A percentile compares a stretch with the other conserved stretches of the same genome.
phyloP scores from a whole-genome alignment of 2,329 filamentous ascomycete genomes.

The Cryphonectria naterciae region DNA sequence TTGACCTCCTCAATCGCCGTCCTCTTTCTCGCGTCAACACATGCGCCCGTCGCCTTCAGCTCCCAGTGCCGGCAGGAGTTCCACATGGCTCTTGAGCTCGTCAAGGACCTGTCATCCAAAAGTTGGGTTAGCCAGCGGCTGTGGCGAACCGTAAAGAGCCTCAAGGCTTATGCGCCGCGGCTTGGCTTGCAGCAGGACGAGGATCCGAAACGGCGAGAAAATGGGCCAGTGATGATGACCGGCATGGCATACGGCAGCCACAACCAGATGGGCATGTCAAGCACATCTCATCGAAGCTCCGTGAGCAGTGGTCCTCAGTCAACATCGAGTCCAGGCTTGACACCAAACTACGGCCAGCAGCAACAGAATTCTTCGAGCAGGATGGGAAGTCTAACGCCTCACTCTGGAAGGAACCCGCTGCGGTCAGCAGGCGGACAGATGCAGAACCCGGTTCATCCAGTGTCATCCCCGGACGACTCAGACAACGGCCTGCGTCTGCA shows the following conservation, averaged over 20 bases:
- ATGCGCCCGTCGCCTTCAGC: slow-evolving; percentile 74
- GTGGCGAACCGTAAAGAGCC: slow-evolving; percentile 71
- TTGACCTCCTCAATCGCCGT: slow-evolving; percentile 75
- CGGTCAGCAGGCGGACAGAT: neutral
- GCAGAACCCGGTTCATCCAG: neutral
- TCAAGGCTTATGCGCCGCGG: slow-evolving; percentile 73
- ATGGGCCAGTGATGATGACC: slow-evolving; percentile 58
- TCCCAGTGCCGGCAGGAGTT: slow-evolving; percentile 73
- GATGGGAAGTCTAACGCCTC: slow-evolving; percentile 27
- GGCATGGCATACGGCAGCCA: slow-evolving; percentile 51
- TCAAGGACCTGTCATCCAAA: slow-evolving; percentile 72
- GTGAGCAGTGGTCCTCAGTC: slow-evolving; percentile 22
- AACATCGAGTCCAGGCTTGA: slow-evolving; percentile 22
- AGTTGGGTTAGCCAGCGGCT: slow-evolving; percentile 73
- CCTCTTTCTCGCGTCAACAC: slow-evolving; percentile 75
- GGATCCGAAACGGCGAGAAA: slow-evolving; percentile 51
- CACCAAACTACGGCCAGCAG: neutral
- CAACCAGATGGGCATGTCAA: neutral
- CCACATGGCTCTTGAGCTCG: slow-evolving; percentile 75
- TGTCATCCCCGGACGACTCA: slow-evolving; percentile 18
- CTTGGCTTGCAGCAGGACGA: slow-evolving; percentile 61
- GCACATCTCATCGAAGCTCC: slow-evolving; percentile 17
- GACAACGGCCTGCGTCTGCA: slow-evolving; percentile 55
- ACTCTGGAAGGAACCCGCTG: slow-evolving; percentile 14
- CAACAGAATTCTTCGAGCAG: slow-evolving; percentile 16